These are phyloP conservation scores for Phylloporus arenicola DNA, from an alignment of 768 basidiomycete species.

Conservation along the genomic window DNA sequence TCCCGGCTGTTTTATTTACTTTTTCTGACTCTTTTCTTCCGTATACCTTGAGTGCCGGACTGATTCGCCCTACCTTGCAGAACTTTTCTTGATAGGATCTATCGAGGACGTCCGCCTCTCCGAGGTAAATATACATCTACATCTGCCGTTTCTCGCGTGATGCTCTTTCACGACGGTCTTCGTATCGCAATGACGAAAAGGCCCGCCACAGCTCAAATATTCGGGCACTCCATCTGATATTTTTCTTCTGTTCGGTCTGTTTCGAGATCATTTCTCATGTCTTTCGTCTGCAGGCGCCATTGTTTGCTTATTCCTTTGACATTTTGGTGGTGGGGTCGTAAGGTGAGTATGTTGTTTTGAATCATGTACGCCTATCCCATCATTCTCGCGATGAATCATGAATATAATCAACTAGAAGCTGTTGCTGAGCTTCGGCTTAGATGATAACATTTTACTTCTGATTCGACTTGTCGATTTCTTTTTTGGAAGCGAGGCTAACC, in stretches of 20 bases:
- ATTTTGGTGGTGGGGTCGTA: rapidly evolving
- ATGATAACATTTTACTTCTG: conserved; percentile 41
- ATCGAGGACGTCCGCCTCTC: not conserved
- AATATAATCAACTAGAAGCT: conserved; percentile 84
- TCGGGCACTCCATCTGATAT: conserved; percentile 74
- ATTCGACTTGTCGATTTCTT: conserved; percentile 11
- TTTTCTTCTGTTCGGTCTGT: conserved; percentile 3
- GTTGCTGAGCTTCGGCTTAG: conserved; percentile 74
- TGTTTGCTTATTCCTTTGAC: not conserved
- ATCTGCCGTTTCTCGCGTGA: conserved; percentile 3
- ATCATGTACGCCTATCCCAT: not conserved
- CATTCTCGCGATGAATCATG: conserved; percentile 25
- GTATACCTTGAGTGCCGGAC: not conserved
- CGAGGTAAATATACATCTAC: conserved; percentile 8
- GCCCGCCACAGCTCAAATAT: conserved; percentile 86
- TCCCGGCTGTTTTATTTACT: conserved; percentile 73
- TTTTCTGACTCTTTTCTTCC: conserved; percentile 43
- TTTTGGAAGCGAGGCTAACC: not conserved
- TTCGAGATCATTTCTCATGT: not conserved
- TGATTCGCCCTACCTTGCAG: not conserved
- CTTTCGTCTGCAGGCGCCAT: not conserved
- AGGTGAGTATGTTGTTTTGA: conserved; percentile 7
- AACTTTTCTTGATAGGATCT: not conserved
- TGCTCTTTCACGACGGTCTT: conserved; percentile 78
- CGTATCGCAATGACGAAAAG: conserved; percentile 81